phyloP scores from a whole-genome alignment of 768 basidiomycete genomes.

The Agaricus sinodeliciosus region DNA sequence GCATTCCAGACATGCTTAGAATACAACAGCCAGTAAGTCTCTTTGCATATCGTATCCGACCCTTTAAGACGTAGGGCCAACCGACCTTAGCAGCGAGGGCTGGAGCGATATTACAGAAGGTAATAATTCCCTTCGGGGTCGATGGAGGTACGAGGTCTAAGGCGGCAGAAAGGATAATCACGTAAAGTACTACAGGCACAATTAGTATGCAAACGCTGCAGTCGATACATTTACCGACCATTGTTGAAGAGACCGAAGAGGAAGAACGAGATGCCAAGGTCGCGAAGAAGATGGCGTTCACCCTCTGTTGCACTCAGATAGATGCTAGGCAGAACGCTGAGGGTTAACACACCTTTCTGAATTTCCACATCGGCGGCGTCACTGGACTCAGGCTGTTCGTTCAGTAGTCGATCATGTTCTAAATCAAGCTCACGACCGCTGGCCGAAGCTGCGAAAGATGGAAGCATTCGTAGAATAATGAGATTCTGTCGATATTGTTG shows the following conservation, averaged over 20 bases:
- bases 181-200: conserved; percentile 68
- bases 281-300: conserved; percentile 26
- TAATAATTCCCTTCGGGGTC: conserved; percentile 91
- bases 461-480: background rate
- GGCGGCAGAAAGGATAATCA: conserved; percentile 94
- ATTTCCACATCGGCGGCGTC: background rate
- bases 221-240: conserved; percentile 36
- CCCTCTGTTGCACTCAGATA: conserved; percentile 14
- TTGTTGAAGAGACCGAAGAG: conserved; percentile 92
- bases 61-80: conserved; percentile 88
- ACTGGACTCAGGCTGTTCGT: background rate
- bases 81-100: conserved; percentile 81
- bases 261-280: conserved; percentile 68
- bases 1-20: conserved; percentile 78
- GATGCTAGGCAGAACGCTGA: too few species aligned
- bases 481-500: background rate
- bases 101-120: conserved; percentile 93
- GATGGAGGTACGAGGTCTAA: conserved; percentile 88
- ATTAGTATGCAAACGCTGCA: conserved; percentile 1
- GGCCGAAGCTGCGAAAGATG: background rate
- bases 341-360: background rate
- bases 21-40: conserved; percentile 71
- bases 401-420: conserved; percentile 1
- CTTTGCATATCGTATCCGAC: conserved; percentile 73
- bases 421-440: conserved; percentile 1